Percentiles rank a stretch among this genome's conserved stretches.
Evolutionary conservation across 2,329 filamentous ascomycete genomes (phyloP).

Genomic region (Myriosclerotinia scirpicola): DNA sequence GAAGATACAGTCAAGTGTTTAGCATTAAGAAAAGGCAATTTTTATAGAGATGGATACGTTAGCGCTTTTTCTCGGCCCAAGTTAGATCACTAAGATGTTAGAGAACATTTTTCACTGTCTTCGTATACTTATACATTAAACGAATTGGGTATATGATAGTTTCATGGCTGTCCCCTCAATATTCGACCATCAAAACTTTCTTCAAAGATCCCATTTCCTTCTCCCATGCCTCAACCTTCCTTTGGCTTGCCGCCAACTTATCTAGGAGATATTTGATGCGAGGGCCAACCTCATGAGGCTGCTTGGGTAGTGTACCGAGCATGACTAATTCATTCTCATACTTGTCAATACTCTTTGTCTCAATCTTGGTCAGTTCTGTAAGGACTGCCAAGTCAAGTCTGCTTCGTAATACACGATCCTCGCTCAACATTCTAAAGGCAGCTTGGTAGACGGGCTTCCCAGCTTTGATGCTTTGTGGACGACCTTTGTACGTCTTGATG

Average conservation of each 20-base stretch:
- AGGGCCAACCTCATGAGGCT: conserved; percentile 65
- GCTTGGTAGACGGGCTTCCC: conserved; percentile 85
- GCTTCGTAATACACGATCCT: conserved; percentile 71
- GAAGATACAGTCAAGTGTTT: background rate
- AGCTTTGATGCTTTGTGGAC: conserved; percentile 73
- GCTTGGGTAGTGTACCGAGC: conserved; percentile 68
- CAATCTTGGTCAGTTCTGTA: conserved; percentile 66
- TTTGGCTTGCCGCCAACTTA: conserved; percentile 74
- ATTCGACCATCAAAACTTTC: conserved; percentile 61
- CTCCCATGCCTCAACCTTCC: conserved; percentile 73
- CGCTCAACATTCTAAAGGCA: conserved; percentile 71
- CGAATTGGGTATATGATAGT: conserved; percentile 30
- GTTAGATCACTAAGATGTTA: background rate
- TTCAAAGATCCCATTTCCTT: conserved; percentile 69
- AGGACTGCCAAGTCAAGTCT: conserved; percentile 72
- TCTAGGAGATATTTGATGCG: conserved; percentile 70
- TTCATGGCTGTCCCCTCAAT: conserved; percentile 24
- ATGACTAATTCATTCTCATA: conserved; percentile 74
- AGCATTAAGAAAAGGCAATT: background rate
- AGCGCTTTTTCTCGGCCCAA: background rate
- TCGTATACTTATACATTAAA: conserved; percentile 16
- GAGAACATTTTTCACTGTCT: background rate
- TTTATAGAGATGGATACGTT: background rate
- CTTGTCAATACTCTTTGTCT: conserved; percentile 73
- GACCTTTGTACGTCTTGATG: conserved; percentile 69